Conservation (phyloP, 1,284 basidiomycete species). For the Ustilago shanxiensis region DNA sequence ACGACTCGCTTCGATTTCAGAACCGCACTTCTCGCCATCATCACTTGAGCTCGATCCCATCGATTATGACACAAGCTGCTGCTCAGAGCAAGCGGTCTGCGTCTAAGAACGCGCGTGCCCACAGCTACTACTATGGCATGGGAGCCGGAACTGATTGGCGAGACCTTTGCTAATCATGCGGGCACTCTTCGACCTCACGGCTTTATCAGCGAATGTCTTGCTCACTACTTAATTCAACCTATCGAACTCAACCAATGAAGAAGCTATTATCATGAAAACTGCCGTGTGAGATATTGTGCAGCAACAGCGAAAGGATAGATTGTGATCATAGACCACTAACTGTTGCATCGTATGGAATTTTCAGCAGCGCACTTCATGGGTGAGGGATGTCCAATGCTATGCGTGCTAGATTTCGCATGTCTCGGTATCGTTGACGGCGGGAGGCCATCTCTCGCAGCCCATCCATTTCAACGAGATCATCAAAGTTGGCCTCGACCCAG, state of each 20-base stretch:
- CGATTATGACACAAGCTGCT: neutral
- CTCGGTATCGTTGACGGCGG: neutral
- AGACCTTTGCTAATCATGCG: constrained; percentile 29
- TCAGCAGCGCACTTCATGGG: neutral
- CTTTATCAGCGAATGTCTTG: no score
- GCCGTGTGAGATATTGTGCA: neutral
- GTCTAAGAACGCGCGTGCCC: constrained; percentile 14
- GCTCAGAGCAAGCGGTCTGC: constrained; percentile 4
- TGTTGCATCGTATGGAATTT: neutral
- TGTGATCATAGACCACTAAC: no score
- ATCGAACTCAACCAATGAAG: no score
- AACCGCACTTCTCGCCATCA: constrained; percentile 9
- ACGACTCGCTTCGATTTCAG: constrained; percentile 22
- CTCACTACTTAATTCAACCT: no score
- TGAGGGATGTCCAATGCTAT: neutral
- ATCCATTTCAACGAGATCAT: neutral
- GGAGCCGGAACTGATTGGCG: constrained; percentile 24
- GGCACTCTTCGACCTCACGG: no score
- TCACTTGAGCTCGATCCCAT: constrained; percentile 14
- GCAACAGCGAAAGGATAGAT: neutral
- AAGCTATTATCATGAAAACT: neutral
- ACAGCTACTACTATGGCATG: constrained; percentile 39
- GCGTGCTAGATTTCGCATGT: constrained; percentile 6
- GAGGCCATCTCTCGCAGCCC: neutral
- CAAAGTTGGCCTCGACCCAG: constrained; percentile 4